phyloP scores from a whole-genome alignment of 768 basidiomycete species.

The Scleroderma bovista region DNA sequence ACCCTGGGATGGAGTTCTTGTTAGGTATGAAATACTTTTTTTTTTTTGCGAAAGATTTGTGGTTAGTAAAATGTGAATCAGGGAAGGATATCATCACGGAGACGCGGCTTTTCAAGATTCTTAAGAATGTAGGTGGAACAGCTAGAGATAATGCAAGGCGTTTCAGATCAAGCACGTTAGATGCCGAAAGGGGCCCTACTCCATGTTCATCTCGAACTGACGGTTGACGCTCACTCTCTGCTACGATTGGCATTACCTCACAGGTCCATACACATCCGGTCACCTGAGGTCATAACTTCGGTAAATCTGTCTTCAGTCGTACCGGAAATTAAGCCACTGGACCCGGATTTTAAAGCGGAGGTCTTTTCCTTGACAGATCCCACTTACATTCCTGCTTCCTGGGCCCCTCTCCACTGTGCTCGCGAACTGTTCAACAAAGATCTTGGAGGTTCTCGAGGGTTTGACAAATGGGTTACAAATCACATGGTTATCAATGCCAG shows the following conservation, averaged over 20 bases:
- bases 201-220: conserved; percentile 73
- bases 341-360: conserved; percentile 18
- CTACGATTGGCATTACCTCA: conserved; percentile 51
- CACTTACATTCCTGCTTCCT: conserved; percentile 40
- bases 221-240: conserved; percentile 49
- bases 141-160: not conserved
- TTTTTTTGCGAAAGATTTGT: not conserved
- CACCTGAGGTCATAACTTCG: conserved; percentile 34
- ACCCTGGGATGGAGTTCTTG: conserved; percentile 76
- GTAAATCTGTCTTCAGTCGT: conserved; percentile 37
- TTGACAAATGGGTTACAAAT: conserved; percentile 61
- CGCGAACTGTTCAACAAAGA: conserved; percentile 43
- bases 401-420: conserved; percentile 53
- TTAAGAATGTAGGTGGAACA: conserved; percentile 45
- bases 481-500: conserved; percentile 62
- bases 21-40: conserved; percentile 41
- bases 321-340: conserved; percentile 52
- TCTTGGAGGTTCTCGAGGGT: conserved; percentile 58
- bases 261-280: conserved; percentile 55
- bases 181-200: conserved; percentile 81
- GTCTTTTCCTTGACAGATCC: conserved; percentile 29
- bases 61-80: conserved; percentile 12
- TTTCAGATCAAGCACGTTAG: conserved; percentile 25
- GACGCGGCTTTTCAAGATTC: conserved; percentile 56
- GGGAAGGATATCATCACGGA: conserved; percentile 53